These are phyloP conservation scores for Backusella luteola DNA, from an alignment of 192 early-diverging fungal species.

Conservation along the genomic window DNA sequence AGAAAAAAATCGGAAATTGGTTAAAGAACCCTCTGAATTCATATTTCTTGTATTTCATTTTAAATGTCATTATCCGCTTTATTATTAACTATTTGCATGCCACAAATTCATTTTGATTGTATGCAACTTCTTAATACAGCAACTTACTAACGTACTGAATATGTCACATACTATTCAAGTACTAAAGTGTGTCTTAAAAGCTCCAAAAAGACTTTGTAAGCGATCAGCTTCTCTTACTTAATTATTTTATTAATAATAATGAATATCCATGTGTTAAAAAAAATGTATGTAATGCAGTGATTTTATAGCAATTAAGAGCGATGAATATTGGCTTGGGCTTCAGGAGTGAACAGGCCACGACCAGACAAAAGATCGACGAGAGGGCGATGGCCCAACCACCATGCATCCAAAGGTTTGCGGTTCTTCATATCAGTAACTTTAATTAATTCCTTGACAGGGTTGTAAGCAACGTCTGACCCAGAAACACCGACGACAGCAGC, in stretches of 20 bases:
- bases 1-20: too few relatives aligned
- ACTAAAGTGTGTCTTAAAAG: neutral
- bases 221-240: neutral
- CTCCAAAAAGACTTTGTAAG: neutral
- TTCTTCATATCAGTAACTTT: constrained; percentile 77
- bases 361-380: constrained; percentile 63
- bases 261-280: neutral
- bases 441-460: constrained; percentile 64
- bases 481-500: constrained; percentile 80
- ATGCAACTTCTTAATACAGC: too few relatives aligned
- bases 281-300: neutral
- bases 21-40: too few relatives aligned
- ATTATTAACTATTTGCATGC: too few relatives aligned
- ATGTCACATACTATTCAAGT: neutral
- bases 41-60: too few relatives aligned
- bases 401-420: constrained; percentile 62
- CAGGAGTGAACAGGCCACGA: constrained; percentile 39
- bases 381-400: constrained; percentile 66
- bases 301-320: neutral
- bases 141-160: neutral
- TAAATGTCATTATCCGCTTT: too few relatives aligned
- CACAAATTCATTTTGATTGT: too few relatives aligned
- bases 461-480: constrained; percentile 74
- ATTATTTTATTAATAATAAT: neutral
- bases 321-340: constrained; percentile 8